Evolutionary conservation across 1,139 yeast genomes (phyloP).

Genomic region (Lodderomyces parapsilosis): DNA sequence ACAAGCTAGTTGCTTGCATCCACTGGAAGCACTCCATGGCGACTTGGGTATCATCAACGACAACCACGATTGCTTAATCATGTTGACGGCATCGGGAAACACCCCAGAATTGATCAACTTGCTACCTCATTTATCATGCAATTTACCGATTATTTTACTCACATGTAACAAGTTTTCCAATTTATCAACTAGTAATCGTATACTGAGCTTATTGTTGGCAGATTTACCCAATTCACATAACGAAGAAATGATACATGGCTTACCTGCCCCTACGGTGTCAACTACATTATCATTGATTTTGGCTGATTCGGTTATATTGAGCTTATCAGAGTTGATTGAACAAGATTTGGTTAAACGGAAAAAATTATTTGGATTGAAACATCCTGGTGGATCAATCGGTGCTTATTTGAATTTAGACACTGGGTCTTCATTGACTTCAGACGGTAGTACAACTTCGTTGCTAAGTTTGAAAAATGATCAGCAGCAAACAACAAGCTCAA

Average conservation of each 20-base stretch:
- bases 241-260: slow-evolving; percentile 70
- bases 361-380: slow-evolving; percentile 62
- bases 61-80: slow-evolving; percentile 57
- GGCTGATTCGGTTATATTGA: slow-evolving; percentile 77
- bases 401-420: slow-evolving; percentile 28
- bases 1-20: slow-evolving; percentile 68
- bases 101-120: slow-evolving; percentile 71
- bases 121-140: slow-evolving; percentile 55
- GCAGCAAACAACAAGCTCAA: too few relatives aligned
- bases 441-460: slow-evolving; percentile 3
- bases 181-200: slow-evolving; percentile 44
- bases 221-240: slow-evolving; percentile 56
- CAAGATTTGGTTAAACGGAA: slow-evolving; percentile 54
- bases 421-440: slow-evolving; percentile 4
- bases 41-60: slow-evolving; percentile 73
- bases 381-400: slow-evolving; percentile 93
- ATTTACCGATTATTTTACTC: slow-evolving; percentile 57
- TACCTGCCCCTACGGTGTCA: slow-evolving; percentile 87
- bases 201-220: slow-evolving; percentile 57
- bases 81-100: slow-evolving; percentile 80
- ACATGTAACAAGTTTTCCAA: slow-evolving; percentile 58
- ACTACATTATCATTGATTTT: slow-evolving; percentile 74
- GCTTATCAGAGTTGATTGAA: slow-evolving; percentile 67
- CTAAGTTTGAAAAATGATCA: slow-evolving; percentile 2
- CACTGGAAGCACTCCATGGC: slow-evolving; percentile 88